These are phyloP conservation scores for Aspergillus heteromorphus DNA, from an alignment of 495 filamentous ascomycete genomes.

Conservation along the genomic window DNA sequence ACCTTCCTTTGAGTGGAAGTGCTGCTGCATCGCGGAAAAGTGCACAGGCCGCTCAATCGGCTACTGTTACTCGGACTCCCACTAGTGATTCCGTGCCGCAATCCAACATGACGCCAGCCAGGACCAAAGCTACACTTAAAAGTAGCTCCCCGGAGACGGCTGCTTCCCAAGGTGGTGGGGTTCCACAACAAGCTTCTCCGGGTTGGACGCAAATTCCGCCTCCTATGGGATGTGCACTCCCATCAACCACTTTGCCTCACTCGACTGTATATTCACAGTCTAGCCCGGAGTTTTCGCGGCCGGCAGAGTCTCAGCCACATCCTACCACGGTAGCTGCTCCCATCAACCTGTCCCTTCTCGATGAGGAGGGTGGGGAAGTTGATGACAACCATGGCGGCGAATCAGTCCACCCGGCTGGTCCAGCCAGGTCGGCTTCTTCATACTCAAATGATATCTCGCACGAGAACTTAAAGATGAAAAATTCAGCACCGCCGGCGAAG, in stretches of 20 bases:
- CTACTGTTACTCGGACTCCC: slow-evolving; percentile 40
- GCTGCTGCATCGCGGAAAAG: slow-evolving; percentile 61
- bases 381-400: slow-evolving; percentile 23
- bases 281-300: slow-evolving; percentile 46
- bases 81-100: slow-evolving; percentile 39
- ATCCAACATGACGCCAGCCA: slow-evolving; percentile 50
- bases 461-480: slow-evolving; percentile 23
- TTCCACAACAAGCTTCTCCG: slow-evolving; percentile 30
- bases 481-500: slow-evolving; percentile 34
- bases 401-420: slow-evolving; percentile 16
- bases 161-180: slow-evolving; percentile 30
- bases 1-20: slow-evolving; percentile 67
- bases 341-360: slow-evolving; percentile 69
- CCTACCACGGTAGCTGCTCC: slow-evolving; percentile 41
- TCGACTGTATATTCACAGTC: slow-evolving; percentile 49
- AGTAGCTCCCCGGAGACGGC: slow-evolving; percentile 40
- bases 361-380: too few relatives aligned
- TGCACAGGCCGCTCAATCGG: slow-evolving; percentile 31
- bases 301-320: slow-evolving; percentile 26
- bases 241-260: slow-evolving; percentile 27
- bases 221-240: slow-evolving; percentile 20
- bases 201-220: slow-evolving; percentile 39
- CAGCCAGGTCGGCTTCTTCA: slow-evolving; percentile 19
- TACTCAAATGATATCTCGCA: slow-evolving; percentile 25
- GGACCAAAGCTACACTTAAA: slow-evolving; percentile 42